Percentiles rank a stretch among this genome's conserved stretches.
Conservation (phyloP, 257 asterid species). For the Parsonsia alboflavescens region DNA sequence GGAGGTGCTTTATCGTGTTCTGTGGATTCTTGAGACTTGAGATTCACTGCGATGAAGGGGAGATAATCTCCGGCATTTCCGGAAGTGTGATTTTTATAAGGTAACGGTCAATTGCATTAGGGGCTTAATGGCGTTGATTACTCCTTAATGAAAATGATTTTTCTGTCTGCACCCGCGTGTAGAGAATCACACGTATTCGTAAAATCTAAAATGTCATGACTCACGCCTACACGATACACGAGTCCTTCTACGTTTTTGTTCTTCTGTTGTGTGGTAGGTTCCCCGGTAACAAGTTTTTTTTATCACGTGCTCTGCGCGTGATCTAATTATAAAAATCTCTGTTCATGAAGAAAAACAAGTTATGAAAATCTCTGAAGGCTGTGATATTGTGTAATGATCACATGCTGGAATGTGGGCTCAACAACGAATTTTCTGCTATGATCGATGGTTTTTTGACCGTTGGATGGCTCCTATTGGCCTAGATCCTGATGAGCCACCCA, state of each 20-base stretch:
- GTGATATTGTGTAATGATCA: constrained; percentile 7
- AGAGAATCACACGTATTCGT: constrained; percentile 7
- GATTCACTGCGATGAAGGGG: constrained; percentile 5
- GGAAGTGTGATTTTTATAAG: constrained; percentile 15
- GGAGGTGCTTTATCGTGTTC: constrained; percentile 16
- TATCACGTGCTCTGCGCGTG: constrained; percentile 36
- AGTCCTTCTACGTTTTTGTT: no score
- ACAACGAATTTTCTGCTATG: constrained; percentile 4
- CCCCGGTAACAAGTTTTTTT: constrained; percentile 8
- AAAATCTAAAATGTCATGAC: background rate
- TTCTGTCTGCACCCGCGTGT: constrained; percentile 18
- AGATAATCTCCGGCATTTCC: background rate
- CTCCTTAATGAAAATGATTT: constrained; percentile 10
- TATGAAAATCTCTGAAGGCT: no score
- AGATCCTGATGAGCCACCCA: constrained; percentile 6
- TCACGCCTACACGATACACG: constrained; percentile 5
- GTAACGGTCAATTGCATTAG: constrained; percentile 26
- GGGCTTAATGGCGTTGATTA: constrained; percentile 17
- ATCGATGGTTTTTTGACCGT: constrained; percentile 27
- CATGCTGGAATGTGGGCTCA: constrained; percentile 23
- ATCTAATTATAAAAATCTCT: constrained; percentile 14
- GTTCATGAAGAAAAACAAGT: no score
- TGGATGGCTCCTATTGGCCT: constrained; percentile 15
- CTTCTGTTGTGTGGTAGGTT: constrained; percentile 8
- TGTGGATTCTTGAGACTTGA: constrained; percentile 23